phyloP scores from a whole-genome alignment of 2,329 filamentous ascomycete species.

The Xylaria polymorpha region DNA sequence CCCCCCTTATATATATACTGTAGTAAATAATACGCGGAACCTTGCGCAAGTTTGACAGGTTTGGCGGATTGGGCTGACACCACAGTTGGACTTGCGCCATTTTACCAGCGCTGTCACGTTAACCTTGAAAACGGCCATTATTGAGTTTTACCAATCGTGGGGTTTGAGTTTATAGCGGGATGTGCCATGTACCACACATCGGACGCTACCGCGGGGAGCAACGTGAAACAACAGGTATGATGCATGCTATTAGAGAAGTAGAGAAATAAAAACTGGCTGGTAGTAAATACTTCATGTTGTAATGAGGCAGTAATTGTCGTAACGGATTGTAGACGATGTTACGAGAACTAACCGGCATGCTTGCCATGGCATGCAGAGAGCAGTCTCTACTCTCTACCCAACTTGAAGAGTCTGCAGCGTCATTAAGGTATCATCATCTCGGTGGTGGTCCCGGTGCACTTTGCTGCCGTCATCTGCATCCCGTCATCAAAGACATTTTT shows the following conservation, averaged over 20 bases:
- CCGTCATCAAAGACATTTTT: not conserved
- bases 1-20: not conserved
- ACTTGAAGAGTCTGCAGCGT: not conserved
- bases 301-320: not conserved
- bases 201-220: conserved; percentile 3
- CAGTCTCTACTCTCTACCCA: too few relatives aligned
- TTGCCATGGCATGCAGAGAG: not conserved
- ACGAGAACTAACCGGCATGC: not conserved
- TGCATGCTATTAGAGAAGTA: too few relatives aligned
- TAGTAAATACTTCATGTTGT: too few relatives aligned
- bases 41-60: not conserved
- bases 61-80: not conserved
- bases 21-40: not conserved
- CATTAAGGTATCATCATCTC: not conserved
- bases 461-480: not conserved
- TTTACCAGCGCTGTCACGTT: not conserved
- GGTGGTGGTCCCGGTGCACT: not conserved
- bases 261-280: not conserved
- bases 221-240: not conserved
- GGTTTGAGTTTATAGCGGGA: not conserved
- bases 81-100: not conserved
- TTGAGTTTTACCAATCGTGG: not conserved
- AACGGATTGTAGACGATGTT: not conserved
- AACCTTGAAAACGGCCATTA: conserved; percentile 10
- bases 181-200: conserved; percentile 15